phyloP scores from a whole-genome alignment of 768 basidiomycete species.

The Trametes sanguinea region DNA sequence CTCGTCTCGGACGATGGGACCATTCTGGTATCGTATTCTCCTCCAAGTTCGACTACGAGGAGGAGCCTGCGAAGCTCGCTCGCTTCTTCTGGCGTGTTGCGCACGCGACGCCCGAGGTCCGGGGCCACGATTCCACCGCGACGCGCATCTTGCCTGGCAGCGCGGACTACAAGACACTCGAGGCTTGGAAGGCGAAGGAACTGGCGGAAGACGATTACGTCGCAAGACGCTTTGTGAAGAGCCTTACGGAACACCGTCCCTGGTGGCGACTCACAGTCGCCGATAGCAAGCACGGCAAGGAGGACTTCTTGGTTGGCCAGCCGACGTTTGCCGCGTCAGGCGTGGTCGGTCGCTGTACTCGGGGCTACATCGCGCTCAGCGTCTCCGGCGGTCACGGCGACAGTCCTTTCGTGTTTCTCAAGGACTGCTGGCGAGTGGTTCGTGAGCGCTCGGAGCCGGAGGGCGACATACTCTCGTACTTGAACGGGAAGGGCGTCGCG shows the following conservation, averaged over 20 bases:
- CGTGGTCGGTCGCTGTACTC: neutral
- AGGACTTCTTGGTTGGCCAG: neutral
- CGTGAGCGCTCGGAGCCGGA: neutral
- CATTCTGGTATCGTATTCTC: no score
- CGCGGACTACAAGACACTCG: no score
- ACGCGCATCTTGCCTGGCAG: no score
- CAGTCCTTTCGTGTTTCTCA: slow-evolving; percentile 12
- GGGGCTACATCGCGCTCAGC: slow-evolving; percentile 11
- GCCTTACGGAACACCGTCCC: neutral
- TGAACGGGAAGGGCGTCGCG: neutral
- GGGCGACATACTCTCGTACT: neutral
- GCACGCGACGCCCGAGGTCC: no score
- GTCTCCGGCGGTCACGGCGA: neutral
- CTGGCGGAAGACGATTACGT: no score
- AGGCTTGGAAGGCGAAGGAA: no score
- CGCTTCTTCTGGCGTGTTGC: no score
- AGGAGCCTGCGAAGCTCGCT: no score
- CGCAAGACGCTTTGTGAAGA: neutral
- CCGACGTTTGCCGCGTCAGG: neutral
- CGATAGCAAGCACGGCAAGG: neutral
- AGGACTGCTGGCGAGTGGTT: slow-evolving; percentile 18
- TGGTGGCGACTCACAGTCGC: neutral
- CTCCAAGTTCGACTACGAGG: no score
- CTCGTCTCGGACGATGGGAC: no score
- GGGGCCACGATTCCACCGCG: no score